Evolutionary conservation across 2,329 filamentous ascomycete species (phyloP).

Genomic region (Penicillium vulpinum): DNA sequence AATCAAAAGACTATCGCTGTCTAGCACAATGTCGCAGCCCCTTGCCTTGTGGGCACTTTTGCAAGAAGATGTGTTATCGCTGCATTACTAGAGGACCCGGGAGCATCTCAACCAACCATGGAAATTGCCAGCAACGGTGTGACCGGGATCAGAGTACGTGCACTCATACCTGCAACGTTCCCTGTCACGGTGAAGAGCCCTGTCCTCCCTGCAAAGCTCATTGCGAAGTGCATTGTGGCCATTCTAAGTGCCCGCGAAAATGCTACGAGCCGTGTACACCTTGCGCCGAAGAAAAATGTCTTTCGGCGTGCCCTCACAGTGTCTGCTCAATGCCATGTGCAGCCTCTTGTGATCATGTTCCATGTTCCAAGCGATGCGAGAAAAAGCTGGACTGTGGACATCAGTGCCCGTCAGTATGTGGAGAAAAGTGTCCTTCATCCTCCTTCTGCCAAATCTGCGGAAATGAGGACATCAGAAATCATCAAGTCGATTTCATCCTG

Average conservation of each 20-base stretch:
- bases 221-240: conserved; percentile 60
- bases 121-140: conserved; percentile 46
- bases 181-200: conserved; percentile 52
- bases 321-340: conserved; percentile 60
- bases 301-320: conserved; percentile 57
- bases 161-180: conserved; percentile 53
- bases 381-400: conserved; percentile 59
- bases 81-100: conserved; percentile 46
- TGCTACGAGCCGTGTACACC: conserved; percentile 64
- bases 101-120: conserved; percentile 48
- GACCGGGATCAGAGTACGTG: conserved; percentile 56
- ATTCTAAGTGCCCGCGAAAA: conserved; percentile 56
- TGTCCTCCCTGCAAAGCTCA: conserved; percentile 33
- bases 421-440: conserved; percentile 58
- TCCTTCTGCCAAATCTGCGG: conserved; percentile 60
- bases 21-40: conserved; percentile 45
- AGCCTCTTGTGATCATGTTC: conserved; percentile 66
- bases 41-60: conserved; percentile 61
- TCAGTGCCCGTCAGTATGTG: conserved; percentile 65
- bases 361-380: conserved; percentile 62
- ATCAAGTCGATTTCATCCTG: conserved; percentile 59
- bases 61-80: conserved; percentile 49
- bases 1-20: conserved; percentile 49
- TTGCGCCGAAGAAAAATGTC: conserved; percentile 58
- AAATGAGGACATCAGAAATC: conserved; percentile 45